Conservation (phyloP, 345 rosid genomes). For the Excoecaria agallocha region DNA sequence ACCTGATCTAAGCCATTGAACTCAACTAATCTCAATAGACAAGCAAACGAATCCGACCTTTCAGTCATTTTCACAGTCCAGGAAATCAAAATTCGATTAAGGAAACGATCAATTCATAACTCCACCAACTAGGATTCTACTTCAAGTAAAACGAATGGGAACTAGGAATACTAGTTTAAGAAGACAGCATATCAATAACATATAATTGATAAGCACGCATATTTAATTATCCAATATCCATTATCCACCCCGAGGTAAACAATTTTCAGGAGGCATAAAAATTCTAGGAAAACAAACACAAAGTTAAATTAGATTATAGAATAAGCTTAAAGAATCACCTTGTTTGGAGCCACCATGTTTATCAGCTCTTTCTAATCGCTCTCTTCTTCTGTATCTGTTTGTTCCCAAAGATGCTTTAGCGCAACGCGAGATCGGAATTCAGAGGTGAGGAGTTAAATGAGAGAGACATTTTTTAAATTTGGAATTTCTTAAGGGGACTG, state of each 20-base stretch:
- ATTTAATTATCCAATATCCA: too few species aligned
- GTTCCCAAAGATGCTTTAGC: background rate
- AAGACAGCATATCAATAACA: background rate
- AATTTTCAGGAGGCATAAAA: too few species aligned
- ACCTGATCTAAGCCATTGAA: background rate
- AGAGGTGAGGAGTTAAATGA: too few species aligned
- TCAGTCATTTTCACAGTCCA: background rate
- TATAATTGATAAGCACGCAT: background rate
- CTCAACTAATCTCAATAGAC: background rate
- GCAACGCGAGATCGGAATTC: background rate
- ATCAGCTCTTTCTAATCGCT: background rate
- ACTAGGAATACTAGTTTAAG: background rate
- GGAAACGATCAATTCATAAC: background rate
- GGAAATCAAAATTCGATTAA: background rate
- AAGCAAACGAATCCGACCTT: background rate
- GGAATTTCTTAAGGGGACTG: background rate
- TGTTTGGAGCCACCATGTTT: slow-evolving; percentile 14
- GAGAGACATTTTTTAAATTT: background rate
- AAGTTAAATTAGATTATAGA: background rate
- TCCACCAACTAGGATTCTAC: background rate
- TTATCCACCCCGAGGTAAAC: background rate
- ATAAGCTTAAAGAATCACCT: background rate
- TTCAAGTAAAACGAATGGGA: background rate
- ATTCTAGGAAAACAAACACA: background rate
- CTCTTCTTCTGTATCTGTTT: background rate